phyloP scores from a whole-genome alignment of 345 rosid genomes.

The Odontarrhena argentea region DNA sequence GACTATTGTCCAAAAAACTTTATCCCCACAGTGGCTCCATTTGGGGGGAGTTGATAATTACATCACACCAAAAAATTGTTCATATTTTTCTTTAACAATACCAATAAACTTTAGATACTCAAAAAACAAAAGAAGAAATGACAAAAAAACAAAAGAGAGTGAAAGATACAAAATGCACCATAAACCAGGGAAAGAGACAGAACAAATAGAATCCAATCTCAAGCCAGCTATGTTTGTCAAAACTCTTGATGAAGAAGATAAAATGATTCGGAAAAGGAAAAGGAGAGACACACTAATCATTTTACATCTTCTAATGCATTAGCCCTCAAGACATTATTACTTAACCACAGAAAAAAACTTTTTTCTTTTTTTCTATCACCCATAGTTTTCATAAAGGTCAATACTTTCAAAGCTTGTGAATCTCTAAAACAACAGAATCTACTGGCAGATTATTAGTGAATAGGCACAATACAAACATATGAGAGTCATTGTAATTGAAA shows the following conservation, averaged over 20 bases:
- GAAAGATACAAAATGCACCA: constrained; percentile 33
- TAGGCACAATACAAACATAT: constrained; percentile 15
- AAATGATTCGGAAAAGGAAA: neutral
- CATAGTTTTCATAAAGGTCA: constrained; percentile 32
- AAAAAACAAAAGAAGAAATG: constrained; percentile 18
- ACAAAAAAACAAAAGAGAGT: constrained; percentile 2
- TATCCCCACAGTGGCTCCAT: constrained; percentile 56
- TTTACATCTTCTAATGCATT: constrained; percentile 2
- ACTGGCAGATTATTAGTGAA: constrained; percentile 17
- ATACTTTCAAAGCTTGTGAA: constrained; percentile 21
- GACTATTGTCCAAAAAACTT: constrained; percentile 46
- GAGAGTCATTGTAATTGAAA: constrained; percentile 24
- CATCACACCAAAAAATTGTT: constrained; percentile 54
- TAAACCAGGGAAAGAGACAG: constrained; percentile 33
- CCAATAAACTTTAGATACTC: constrained; percentile 38
- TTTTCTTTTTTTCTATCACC: constrained; percentile 8
- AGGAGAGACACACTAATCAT: constrained; percentile 24
- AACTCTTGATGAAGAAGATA: constrained; percentile 9
- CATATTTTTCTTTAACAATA: constrained; percentile 46
- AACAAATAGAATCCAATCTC: constrained; percentile 28
- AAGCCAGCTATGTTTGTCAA: constrained; percentile 34
- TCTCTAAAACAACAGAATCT: constrained; percentile 11
- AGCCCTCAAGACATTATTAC: constrained; percentile 15
- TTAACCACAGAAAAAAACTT: neutral
- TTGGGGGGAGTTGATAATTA: constrained; percentile 54